Percentiles rank a stretch among this genome's conserved stretches.
Conservation (phyloP, 805 yeast species). For the Monosporozyma aerobia region DNA sequence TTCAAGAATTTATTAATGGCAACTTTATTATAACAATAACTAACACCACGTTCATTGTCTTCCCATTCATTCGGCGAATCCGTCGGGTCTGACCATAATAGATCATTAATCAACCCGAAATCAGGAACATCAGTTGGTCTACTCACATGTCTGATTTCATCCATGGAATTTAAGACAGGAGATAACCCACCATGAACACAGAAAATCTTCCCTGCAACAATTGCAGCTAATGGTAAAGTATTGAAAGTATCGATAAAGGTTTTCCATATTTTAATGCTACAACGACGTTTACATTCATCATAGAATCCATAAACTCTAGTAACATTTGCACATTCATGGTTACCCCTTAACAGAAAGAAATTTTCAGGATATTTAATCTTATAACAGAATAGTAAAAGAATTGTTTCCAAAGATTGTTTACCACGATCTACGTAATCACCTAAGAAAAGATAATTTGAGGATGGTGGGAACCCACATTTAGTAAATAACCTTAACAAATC, state of each 20-base stretch:
- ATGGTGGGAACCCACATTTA: constrained; percentile 95
- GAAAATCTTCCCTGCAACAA: constrained; percentile 90
- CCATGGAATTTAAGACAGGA: constrained; percentile 55
- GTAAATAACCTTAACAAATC: constrained; percentile 87
- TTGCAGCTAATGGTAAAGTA: constrained; percentile 89
- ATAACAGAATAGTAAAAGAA: constrained; percentile 76
- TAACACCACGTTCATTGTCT: constrained; percentile 75
- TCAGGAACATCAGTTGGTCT: constrained; percentile 84
- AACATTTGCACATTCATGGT: constrained; percentile 95
- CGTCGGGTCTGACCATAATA: constrained; percentile 80
- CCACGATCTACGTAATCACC: constrained; percentile 99
- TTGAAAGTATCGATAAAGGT: constrained; percentile 89
- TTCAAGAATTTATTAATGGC: constrained; percentile 63
- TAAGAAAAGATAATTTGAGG: constrained; percentile 79
- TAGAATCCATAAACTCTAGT: constrained; percentile 95
- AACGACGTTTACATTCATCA: constrained; percentile 93
- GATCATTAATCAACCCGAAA: constrained; percentile 65
- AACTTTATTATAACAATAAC: constrained; percentile 65
- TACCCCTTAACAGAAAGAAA: constrained; percentile 85
- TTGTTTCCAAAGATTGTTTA: constrained; percentile 90
- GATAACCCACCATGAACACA: constrained; percentile 82
- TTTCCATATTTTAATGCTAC: constrained; percentile 91
- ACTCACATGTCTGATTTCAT: constrained; percentile 60
- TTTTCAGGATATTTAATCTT: constrained; percentile 96
- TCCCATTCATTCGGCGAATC: constrained; percentile 54